Conservation (phyloP, 2,329 filamentous ascomycete genomes). For the Pseudocercospora cruenta region DNA sequence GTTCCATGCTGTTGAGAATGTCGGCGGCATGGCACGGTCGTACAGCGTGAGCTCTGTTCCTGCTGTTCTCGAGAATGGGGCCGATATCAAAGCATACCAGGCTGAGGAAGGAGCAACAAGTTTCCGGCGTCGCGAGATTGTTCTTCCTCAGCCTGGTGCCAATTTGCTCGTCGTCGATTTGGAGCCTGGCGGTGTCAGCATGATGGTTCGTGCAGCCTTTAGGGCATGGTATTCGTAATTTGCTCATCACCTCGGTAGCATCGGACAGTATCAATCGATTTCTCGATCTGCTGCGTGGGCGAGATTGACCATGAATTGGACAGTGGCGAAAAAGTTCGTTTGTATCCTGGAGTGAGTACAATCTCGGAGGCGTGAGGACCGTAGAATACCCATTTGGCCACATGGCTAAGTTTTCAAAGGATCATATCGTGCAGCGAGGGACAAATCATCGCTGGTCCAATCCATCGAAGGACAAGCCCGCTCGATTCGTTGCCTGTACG, state of each 20-base stretch:
- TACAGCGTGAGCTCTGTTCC: conserved; percentile 27
- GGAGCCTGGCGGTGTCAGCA: conserved; percentile 24
- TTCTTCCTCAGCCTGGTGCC: conserved; percentile 22
- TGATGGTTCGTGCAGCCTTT: conserved; percentile 19
- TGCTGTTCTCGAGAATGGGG: conserved; percentile 23
- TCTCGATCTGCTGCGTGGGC: conserved; percentile 26
- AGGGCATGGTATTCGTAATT: background rate
- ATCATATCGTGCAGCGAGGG: conserved; percentile 30
- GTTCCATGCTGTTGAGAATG: conserved; percentile 13
- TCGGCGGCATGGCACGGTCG: conserved; percentile 24
- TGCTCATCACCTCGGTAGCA: conserved; percentile 15
- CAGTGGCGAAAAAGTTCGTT: conserved; percentile 26
- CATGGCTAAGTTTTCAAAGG: conserved; percentile 14
- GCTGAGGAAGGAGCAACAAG: conserved; percentile 23
- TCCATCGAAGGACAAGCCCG: conserved; percentile 26
- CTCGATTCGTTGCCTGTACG: conserved; percentile 25
- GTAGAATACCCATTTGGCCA: conserved; percentile 6
- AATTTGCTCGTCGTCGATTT: conserved; percentile 29
- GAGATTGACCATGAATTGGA: conserved; percentile 32
- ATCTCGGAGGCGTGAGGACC: background rate
- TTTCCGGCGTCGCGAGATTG: conserved; percentile 21
- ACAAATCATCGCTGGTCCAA: conserved; percentile 31
- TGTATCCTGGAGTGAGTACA: conserved; percentile 26
- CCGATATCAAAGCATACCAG: conserved; percentile 28
- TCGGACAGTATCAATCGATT: conserved; percentile 29